Conservation (phyloP, 2,329 filamentous ascomycete genomes). For the Penicillium sp. region DNA sequence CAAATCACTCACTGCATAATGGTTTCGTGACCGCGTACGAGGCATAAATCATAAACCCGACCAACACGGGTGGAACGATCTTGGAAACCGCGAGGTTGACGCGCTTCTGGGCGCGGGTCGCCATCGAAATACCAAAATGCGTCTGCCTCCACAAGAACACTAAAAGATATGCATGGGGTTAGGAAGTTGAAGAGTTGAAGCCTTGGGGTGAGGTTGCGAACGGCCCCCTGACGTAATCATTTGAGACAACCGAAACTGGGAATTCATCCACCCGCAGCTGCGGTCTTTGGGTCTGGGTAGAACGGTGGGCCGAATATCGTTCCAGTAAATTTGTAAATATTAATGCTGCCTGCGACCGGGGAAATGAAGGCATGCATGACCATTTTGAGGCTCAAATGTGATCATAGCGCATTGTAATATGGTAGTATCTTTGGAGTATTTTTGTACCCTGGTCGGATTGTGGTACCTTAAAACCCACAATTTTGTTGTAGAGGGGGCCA, state of each 20-base stretch:
- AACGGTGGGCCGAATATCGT: background rate
- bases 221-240: constrained; percentile 14
- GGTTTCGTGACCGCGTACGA: constrained; percentile 70
- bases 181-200: constrained; percentile 2
- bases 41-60: constrained; percentile 66
- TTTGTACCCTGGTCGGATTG: background rate
- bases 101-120: constrained; percentile 40
- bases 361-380: background rate
- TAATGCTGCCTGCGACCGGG: constrained; percentile 2
- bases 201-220: background rate
- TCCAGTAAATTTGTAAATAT: background rate
- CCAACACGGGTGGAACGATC: constrained; percentile 69
- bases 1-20: constrained; percentile 62
- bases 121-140: constrained; percentile 28
- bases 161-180: constrained; percentile 19
- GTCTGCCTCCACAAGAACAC: constrained; percentile 12
- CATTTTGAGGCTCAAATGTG: background rate
- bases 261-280: background rate
- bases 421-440: background rate
- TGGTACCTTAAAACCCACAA: too few relatives aligned
- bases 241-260: constrained; percentile 1
- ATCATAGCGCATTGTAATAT: background rate
- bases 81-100: constrained; percentile 62
- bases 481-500: background rate
- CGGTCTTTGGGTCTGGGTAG: background rate